Evolutionary conservation across 768 basidiomycete species (phyloP), one percentile per base, ranked within the genome.

Genomic region (Leucosporidium yakuticum): DNA sequence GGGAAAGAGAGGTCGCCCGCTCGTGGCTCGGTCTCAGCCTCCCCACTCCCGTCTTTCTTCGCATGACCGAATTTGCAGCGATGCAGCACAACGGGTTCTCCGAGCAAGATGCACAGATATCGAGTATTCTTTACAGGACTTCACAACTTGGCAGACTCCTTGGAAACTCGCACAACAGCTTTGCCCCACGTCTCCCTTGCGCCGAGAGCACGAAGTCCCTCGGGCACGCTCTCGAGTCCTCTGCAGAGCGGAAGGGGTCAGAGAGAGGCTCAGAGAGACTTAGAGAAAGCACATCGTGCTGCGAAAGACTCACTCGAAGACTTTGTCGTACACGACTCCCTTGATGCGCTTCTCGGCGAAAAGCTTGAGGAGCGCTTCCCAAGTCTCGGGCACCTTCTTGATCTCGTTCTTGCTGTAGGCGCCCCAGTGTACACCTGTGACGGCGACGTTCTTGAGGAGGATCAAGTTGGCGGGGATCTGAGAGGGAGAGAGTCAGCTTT

Each of bases 111-210:
- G 39, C 39, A 44, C 39, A 15, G 39, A 44, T 44, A 44, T 44
- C 8, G 14, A 12, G 5, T 12, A 8, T 7, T 44, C 39, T 8
- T 44, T 44, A 55, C 50, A 55, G 4, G 2, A 1, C 55, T 34
- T 57, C 25, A 57, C 17, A 57, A 21, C 55, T 36, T 57, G 31
- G 12, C 32, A 1, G 29, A 21, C 31, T 60, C 59, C 39, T 48
- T 60, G 14, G 17, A 19, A 19, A 98, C 77, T 60, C 81, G 82
- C 12, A 90, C 84, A 31, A 94, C 81, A 0, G 83, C 89, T 76
- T 97, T 97, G 0, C 95, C 95, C 90, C 92, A 98, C 7, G 92
- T 94, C 79, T 90, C 84, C 70, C 95, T 81, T 56, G 81, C 81
- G 76, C 93, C 92, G 25, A 98, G 79, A 31, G 89, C 91, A 20